Conservation (phyloP, 1,284 basidiomycete species). For the Pseudozyma sp. region DNA sequence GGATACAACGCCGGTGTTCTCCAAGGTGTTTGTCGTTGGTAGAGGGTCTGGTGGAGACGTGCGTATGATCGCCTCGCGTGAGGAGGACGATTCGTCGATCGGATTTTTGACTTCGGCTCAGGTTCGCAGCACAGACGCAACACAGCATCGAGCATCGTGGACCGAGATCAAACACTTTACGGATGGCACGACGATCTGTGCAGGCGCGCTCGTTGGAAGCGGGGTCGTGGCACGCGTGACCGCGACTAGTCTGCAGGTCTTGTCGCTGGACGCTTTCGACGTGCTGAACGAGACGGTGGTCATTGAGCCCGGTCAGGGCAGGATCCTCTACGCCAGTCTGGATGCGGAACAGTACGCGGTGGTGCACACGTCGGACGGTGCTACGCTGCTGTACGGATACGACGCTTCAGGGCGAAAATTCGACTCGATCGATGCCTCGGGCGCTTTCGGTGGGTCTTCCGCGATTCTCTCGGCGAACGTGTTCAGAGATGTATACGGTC, state of each 20-base stretch:
- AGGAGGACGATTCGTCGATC: slow-evolving; percentile 9
- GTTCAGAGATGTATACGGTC: slow-evolving; percentile 23
- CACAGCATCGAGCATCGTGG: slow-evolving; percentile 4
- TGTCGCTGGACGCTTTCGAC: slow-evolving; percentile 18
- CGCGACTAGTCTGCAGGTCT: slow-evolving; percentile 14
- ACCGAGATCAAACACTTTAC: slow-evolving; percentile 6
- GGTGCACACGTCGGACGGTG: slow-evolving; percentile 21
- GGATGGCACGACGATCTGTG: slow-evolving; percentile 19
- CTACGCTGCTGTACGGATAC: slow-evolving; percentile 20
- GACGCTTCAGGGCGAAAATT: slow-evolving; percentile 4
- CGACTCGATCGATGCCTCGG: slow-evolving; percentile 11
- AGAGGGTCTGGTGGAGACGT: neutral
- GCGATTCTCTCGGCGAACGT: slow-evolving; percentile 29
- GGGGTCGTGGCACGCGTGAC: slow-evolving; percentile 25
- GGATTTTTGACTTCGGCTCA: slow-evolving; percentile 11
- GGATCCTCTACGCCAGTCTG: slow-evolving; percentile 20
- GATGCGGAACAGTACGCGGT: slow-evolving; percentile 36
- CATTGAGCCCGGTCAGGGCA: neutral
- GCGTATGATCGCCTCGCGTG: slow-evolving; percentile 16
- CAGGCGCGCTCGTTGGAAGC: slow-evolving; percentile 18
- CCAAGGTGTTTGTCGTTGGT: slow-evolving; percentile 28
- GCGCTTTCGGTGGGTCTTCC: neutral
- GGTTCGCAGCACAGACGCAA: neutral
- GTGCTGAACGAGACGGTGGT: slow-evolving; percentile 19
- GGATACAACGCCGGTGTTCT: slow-evolving; percentile 3